Evolutionary conservation across 106 monocot species (phyloP).

Genomic region (Phalaenopsis equestris): DNA sequence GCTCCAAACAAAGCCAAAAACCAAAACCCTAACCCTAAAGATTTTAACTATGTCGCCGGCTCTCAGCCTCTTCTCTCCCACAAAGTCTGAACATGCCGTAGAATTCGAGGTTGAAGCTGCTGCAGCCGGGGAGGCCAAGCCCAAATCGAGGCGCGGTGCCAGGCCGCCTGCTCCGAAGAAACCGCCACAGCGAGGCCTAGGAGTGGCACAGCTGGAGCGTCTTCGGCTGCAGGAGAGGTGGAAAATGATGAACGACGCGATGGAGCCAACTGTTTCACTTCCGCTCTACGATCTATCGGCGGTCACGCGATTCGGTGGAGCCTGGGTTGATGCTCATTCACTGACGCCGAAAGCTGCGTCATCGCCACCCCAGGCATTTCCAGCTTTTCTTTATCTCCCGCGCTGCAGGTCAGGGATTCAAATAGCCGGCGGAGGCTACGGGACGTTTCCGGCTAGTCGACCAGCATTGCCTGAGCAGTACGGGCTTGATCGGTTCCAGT

Average conservation of each 20-base stretch:
- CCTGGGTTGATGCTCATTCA: not conserved
- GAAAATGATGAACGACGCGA: conserved; percentile 22
- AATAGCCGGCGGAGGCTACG: too few species aligned
- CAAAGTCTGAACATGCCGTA: not conserved
- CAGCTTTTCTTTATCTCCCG: not conserved
- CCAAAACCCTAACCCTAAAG: not conserved
- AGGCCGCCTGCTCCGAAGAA: conserved; percentile 24
- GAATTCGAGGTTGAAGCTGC: not conserved
- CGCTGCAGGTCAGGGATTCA: not conserved
- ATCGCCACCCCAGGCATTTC: not conserved
- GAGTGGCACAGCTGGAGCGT: conserved; percentile 45
- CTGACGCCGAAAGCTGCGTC: not conserved
- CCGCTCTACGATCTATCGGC: not conserved
- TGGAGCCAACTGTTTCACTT: not conserved
- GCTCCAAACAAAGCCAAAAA: not conserved
- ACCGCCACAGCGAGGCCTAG: conserved; percentile 50
- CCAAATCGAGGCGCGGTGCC: conserved; percentile 19
- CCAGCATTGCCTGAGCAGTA: too few species aligned
- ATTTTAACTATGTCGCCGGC: conserved; percentile 10
- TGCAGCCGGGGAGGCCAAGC: not conserved
- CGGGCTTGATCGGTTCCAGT: too few species aligned
- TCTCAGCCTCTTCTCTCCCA: conserved; percentile 13
- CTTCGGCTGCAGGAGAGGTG: conserved; percentile 49
- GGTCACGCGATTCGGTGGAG: not conserved
- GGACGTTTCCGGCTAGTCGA: too few species aligned